Base-by-base conservation (phyloP, 129 eudicot species). In the Arctium lappa region DNA sequence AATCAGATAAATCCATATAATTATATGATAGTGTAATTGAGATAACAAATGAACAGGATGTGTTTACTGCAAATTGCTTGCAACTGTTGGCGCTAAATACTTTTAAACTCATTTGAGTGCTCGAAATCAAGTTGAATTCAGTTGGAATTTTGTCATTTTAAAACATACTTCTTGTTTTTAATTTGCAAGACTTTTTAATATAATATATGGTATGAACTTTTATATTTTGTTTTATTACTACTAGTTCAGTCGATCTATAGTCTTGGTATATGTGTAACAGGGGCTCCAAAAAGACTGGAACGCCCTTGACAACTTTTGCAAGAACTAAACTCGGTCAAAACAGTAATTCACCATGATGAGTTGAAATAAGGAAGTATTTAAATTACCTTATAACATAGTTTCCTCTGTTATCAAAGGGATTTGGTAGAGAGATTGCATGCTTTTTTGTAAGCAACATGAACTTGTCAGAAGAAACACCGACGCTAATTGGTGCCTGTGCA, bases 361-460 rank as follows among this genome's bases (percentile, higher is more conserved):
- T n/a, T 73, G 16, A 40, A n/a, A 37, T 40, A 73, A 33, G 39
- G 10, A 63, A 27, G 76, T 56, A 78, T 39, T 22, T 13, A 40
- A 22, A 72, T 46, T 88, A 95, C 98, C 99, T 95, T 84, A 95
- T 93, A 66, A 93, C 95, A 73, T 95, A 95, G 86, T 93, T 95
- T 83, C 99, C 98, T 84, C 78, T 76, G 77, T 95, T 95, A 53
- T 95, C 89, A 75, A 95, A 95, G 33, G 99, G 98, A 80, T 89
- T 89, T 82, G 98, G 97, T 39, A 95, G 62, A 73, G 98, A 68
- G 63, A 93, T 82, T 69, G 99, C 92, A 75, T 90, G 89, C 66
- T 79, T 86, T 72, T 86, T 85, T 1, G 92, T 88, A 77, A 95
- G 98, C 46, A 95, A 80, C 98, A 90, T 93, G 87, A 95, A 95